Base-by-base conservation (phyloP, 202 grass and related monocot genomes). In the Bolboschoenoplectus hybrid region DNA sequence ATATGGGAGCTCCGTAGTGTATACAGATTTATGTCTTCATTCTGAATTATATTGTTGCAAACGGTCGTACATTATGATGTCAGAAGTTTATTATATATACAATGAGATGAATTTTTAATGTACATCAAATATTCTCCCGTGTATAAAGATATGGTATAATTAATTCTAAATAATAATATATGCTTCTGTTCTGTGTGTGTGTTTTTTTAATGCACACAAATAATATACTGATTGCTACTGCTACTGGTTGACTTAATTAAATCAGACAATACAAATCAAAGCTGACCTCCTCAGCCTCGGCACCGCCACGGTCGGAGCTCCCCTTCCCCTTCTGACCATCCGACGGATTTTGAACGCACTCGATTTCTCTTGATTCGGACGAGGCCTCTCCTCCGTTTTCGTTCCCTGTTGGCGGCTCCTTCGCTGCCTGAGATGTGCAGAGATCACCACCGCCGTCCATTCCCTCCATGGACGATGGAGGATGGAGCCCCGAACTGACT, bases 281-380 rank as follows among this genome's bases (percentile, higher is more conserved):
- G n/a, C 73, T 36, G 55, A 76, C 73, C 73, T 76, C 72, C 47
- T 51, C 72, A 76, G 47, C 47, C 47, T 32, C 7, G 26, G 47
- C 43, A 53, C 26, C 20, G 32, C 47, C 7, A 52, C 72, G 11
- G 12, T 52, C 7, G 3, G 72, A 14, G 47, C 1, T 52, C 5
- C 49, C 73, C 26, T 76, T 52, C 5, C 49, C 73, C 26, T 76
- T 76, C 49, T 76, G 73, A 55, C 73, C 73, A 26, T 76, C 49
- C 4, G 49, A 55, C 14, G 73, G 49, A 38, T 34, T 50, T 52
- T 53, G 47, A 50, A 51, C 72, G 72, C 46, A 13, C 47, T 11
- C 20, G 47, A 35, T 51, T 20, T 50, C 73, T 36, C 55, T 53
- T 8, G 9, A 14, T 55, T 76, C 55, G 20, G 5, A 6, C 11